phyloP scores from a whole-genome alignment of 306 rosid genomes.

The Trifolium dubium region DNA sequence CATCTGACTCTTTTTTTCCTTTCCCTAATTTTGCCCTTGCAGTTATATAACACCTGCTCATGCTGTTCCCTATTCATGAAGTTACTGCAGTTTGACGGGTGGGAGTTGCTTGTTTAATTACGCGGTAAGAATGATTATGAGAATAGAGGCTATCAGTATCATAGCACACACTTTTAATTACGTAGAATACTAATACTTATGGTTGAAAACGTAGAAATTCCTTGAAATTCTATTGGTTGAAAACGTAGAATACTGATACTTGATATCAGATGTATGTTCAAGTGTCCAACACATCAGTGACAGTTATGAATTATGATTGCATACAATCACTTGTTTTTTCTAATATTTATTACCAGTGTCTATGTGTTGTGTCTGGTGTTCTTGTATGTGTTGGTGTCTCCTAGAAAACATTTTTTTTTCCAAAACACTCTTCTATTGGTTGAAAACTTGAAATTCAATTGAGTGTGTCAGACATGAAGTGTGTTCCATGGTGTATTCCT shows the following conservation, averaged over 20 bases:
- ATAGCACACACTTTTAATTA: background rate
- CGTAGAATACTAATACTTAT: too few species aligned
- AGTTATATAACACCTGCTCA: slow-evolving; percentile 64
- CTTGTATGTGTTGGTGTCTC: background rate
- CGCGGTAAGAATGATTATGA: slow-evolving; percentile 50
- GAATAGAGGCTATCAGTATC: background rate
- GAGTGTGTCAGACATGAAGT: background rate
- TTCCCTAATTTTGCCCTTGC: slow-evolving; percentile 27
- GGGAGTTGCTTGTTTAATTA: slow-evolving; percentile 53
- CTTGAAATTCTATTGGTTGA: too few species aligned
- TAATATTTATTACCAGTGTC: background rate
- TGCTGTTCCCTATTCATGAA: slow-evolving; percentile 55
- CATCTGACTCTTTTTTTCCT: slow-evolving; percentile 1
- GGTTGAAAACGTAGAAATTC: too few species aligned
- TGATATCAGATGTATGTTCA: too few species aligned
- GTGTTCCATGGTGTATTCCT: background rate
- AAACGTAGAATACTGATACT: too few species aligned
- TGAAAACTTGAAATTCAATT: background rate
- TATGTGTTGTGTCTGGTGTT: background rate
- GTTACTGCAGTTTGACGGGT: slow-evolving; percentile 63
- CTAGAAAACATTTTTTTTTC: background rate
- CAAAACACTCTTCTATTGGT: background rate
- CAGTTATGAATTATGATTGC: background rate
- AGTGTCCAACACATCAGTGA: background rate
- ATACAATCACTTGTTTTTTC: background rate